Conservation (phyloP, 495 filamentous ascomycete species). For the Tuber brumale region DNA sequence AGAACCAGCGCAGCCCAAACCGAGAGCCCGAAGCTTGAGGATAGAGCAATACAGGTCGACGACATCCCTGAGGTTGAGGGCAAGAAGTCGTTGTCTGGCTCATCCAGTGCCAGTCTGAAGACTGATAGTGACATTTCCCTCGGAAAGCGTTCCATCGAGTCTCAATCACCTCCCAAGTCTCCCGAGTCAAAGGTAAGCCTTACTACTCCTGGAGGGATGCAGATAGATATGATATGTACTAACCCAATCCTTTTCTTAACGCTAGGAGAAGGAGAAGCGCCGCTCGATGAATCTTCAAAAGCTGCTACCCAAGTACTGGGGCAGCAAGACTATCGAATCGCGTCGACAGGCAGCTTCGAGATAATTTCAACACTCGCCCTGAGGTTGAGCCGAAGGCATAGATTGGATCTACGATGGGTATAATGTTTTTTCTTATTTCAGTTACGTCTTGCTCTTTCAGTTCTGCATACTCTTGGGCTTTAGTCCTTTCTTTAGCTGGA, state of each 20-base stretch:
- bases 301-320: not conserved
- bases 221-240: not conserved
- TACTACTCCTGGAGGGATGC: not conserved
- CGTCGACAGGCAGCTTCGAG: not conserved
- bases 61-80: not conserved
- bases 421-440: slow-evolving; percentile 2
- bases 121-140: not conserved
- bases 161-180: slow-evolving; percentile 1
- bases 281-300: slow-evolving; percentile 4
- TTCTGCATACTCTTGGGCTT: slow-evolving; percentile 2
- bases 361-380: not conserved
- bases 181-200: slow-evolving; percentile 4
- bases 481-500: not conserved
- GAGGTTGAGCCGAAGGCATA: not conserved
- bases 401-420: slow-evolving; percentile 6
- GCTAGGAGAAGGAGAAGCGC: slow-evolving; percentile 1
- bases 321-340: not conserved
- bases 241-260: not conserved
- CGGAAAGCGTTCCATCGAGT: slow-evolving; percentile 3
- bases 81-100: slow-evolving; percentile 1
- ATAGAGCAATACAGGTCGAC: slow-evolving; percentile 25
- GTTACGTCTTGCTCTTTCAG: not conserved
- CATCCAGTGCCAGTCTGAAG: not conserved
- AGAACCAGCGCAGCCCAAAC: slow-evolving; percentile 29
- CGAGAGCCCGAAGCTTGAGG: slow-evolving; percentile 29